Base-by-base conservation (phyloP, 176 grass and related monocot genomes). In the Paspalum notatum region DNA sequence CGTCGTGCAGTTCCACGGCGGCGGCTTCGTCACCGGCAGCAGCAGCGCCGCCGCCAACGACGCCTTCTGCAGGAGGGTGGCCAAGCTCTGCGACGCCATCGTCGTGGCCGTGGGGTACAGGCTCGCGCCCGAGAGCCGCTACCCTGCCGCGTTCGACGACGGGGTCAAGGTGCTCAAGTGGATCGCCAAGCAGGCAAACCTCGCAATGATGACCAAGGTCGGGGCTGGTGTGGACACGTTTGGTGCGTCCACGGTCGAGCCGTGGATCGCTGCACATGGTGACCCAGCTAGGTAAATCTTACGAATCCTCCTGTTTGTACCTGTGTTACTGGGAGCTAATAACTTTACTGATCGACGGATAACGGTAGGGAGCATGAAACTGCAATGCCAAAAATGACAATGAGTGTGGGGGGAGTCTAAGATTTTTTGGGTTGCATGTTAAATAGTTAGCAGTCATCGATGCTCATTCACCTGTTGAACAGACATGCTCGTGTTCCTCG, bases 1-100 rank as follows among this genome's bases (percentile, higher is more conserved):
- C 76, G 69, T 97, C 82, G 84, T 97, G 60, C 91, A 97, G 85
- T 94, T 97, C 65, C 94, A 97, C 75, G 91, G 94, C 62, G 94
- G 94, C 0, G 94, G 87, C 0, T 94, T 97, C 72, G 80, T 86
- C 51, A 75, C 90, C 13, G 91, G 94, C 41, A 97, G 94, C 88
- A 97, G 81, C 76, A 80, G 66, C 55, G 91, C 85, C 38, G 49
- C 71, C 0, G 80, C 94, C 80, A 97, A 97, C 81, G 94, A 97
- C 61, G 84, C 83, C 83, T 97, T 97, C 87, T 97, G 87, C 62
- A 72, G 94, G 73, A 46, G 94, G 83, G 91, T 97, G 16, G 91
- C 91, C 43, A 97, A 97, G 94, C 81, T 92, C 16, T 90, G 86
- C 49, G 94, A 93, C 62, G 89, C 85, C 53, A 85, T 97, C 51